A percentile compares a stretch with the other conserved stretches of the same genome.
These are phyloP conservation scores for Exophiala sp. DNA, from an alignment of 2,329 filamentous ascomycete genomes.

Conservation along the genomic window DNA sequence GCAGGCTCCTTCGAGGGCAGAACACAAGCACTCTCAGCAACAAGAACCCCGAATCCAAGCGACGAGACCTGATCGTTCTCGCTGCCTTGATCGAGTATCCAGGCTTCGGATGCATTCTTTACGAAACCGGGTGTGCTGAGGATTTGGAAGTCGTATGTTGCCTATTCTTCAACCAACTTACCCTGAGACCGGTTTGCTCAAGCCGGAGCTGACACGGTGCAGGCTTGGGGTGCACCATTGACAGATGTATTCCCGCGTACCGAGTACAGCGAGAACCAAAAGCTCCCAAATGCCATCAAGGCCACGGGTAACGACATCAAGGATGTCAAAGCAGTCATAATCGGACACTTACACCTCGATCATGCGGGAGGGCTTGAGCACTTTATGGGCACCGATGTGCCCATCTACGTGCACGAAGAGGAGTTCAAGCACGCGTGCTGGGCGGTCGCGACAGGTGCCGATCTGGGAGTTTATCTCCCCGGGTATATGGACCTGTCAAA, in stretches of 20 bases:
- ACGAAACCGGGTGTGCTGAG: slow-evolving; percentile 46
- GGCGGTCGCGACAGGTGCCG: slow-evolving; percentile 42
- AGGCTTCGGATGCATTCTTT: slow-evolving; percentile 44
- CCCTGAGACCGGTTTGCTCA: background rate
- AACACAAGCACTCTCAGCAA: slow-evolving; percentile 39
- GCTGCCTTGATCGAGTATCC: slow-evolving; percentile 46
- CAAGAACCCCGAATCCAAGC: slow-evolving; percentile 39
- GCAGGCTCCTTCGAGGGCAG: slow-evolving; percentile 38
- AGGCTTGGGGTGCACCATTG: slow-evolving; percentile 36
- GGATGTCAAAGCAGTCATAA: slow-evolving; percentile 46
- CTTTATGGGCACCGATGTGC: slow-evolving; percentile 42
- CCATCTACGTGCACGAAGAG: slow-evolving; percentile 48
- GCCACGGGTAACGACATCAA: slow-evolving; percentile 42
- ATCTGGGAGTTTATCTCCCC: slow-evolving; percentile 39
- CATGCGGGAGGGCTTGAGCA: slow-evolving; percentile 49
- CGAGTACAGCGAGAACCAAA: slow-evolving; percentile 33
- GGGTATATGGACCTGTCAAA: slow-evolving; percentile 36
- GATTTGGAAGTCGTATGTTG: slow-evolving; percentile 30
- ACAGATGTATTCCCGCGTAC: slow-evolving; percentile 41
- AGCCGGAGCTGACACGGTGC: background rate
- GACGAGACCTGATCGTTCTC: slow-evolving; percentile 41
- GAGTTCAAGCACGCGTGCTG: slow-evolving; percentile 47
- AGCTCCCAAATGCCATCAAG: slow-evolving; percentile 37
- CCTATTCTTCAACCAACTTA: slow-evolving; percentile 23
- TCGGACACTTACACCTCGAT: slow-evolving; percentile 48